These are phyloP conservation scores for Candida ascalaphidarum DNA, from an alignment of 805 yeast species.

Conservation along the genomic window DNA sequence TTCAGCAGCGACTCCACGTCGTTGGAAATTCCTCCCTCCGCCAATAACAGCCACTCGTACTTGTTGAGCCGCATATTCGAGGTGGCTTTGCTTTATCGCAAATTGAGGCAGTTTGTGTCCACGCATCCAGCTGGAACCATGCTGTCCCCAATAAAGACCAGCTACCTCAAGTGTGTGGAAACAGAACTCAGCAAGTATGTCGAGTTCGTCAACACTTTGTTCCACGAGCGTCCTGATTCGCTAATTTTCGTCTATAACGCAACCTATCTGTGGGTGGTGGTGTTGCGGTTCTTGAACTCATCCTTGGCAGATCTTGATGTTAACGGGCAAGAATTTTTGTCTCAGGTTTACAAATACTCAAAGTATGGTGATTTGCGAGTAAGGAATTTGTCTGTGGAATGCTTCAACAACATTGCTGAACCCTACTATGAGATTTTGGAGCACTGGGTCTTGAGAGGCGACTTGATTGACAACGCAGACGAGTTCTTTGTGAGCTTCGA, in stretches of 20 bases:
- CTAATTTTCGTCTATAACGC: conserved; percentile 28
- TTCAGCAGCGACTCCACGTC: conserved; percentile 18
- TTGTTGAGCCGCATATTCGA: conserved; percentile 53
- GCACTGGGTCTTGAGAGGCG: conserved; percentile 67
- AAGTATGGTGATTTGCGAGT: conserved; percentile 59
- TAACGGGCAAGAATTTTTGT: conserved; percentile 46
- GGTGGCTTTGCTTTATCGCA: conserved; percentile 59
- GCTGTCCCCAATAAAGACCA: conserved; percentile 43
- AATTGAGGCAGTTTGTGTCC: conserved; percentile 25
- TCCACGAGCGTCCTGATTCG: conserved; percentile 18
- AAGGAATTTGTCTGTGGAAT: conserved; percentile 26
- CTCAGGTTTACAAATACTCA: conserved; percentile 40
- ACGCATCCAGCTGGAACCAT: no score
- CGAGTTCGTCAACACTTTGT: conserved; percentile 24
- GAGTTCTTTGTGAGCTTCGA: conserved; percentile 55
- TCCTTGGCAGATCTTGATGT: conserved; percentile 22
- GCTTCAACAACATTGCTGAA: conserved; percentile 38
- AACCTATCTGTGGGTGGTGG: conserved; percentile 43
- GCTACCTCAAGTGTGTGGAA: conserved; percentile 46
- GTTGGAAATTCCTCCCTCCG: conserved; percentile 32
- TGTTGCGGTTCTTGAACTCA: conserved; percentile 48
- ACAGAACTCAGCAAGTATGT: conserved; percentile 26
- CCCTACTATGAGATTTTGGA: conserved; percentile 57
- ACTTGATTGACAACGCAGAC: conserved; percentile 39
- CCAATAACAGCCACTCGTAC: conserved; percentile 51